phyloP scores from a whole-genome alignment of 768 basidiomycete species.

The Tubosaeta brunneosetosa region DNA sequence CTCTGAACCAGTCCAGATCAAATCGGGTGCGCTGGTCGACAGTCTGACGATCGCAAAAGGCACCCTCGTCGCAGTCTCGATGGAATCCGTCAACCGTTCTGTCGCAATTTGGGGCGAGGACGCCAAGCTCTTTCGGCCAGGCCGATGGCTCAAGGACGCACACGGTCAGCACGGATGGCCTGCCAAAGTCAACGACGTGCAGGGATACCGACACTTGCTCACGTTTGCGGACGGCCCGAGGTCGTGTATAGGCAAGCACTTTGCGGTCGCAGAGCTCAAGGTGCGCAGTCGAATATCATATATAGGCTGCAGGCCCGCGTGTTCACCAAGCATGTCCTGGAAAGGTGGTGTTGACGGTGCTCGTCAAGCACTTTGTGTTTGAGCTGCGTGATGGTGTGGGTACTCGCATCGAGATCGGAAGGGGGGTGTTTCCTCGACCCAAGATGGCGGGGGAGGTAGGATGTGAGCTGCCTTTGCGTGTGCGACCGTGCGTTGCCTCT shows the following conservation, averaged over 20 bases:
- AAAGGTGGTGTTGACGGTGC: constrained; percentile 30
- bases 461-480: constrained; percentile 19
- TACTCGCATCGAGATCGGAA: constrained; percentile 4
- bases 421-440: constrained; percentile 5
- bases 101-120: constrained; percentile 56
- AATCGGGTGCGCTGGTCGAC: constrained; percentile 36
- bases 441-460: constrained; percentile 18
- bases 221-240: constrained; percentile 51
- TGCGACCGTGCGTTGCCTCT: constrained; percentile 6
- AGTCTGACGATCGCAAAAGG: constrained; percentile 45
- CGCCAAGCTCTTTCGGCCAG: constrained; percentile 54
- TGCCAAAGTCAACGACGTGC: constrained; percentile 36
- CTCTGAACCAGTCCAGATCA: constrained; percentile 39
- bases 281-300: constrained; percentile 5
- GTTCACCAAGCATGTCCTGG: not conserved
- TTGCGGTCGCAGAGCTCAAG: constrained; percentile 40
- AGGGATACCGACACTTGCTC: constrained; percentile 47
- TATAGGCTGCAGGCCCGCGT: not conserved
- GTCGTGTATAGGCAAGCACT: constrained; percentile 44
- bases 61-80: constrained; percentile 38
- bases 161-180: constrained; percentile 15
- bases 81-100: constrained; percentile 46
- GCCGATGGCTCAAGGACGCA: constrained; percentile 49
- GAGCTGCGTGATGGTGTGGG: constrained; percentile 34
- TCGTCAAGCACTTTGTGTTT: constrained; percentile 38